Percentiles rank a stretch among this genome's conserved stretches.
phyloP scores from a whole-genome alignment of 352 stramenopile genomes.

The Phytophthora aleatoria region DNA sequence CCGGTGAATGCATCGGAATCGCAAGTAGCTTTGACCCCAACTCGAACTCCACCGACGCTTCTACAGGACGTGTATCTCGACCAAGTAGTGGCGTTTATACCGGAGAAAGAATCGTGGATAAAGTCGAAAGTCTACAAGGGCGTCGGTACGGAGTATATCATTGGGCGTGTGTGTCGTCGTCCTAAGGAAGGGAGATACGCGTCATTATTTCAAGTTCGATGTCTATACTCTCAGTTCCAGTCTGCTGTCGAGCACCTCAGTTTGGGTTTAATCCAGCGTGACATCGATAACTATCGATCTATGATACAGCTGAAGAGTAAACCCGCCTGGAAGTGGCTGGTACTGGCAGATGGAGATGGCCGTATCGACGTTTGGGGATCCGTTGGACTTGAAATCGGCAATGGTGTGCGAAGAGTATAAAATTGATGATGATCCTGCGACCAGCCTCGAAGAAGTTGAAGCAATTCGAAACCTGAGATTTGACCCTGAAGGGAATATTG shows the following conservation, averaged over 20 bases:
- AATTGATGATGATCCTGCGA: no score
- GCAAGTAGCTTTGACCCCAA: no score
- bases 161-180: conserved; percentile 7
- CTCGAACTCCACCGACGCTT: not conserved
- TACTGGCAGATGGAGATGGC: not conserved
- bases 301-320: not conserved
- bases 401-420: not conserved
- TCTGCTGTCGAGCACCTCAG: conserved; percentile 3
- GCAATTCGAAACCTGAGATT: not conserved
- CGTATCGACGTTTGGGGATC: not conserved
- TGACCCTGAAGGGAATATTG: not conserved
- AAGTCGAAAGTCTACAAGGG: not conserved
- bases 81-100: conserved; percentile 3
- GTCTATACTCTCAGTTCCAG: conserved; percentile 11
- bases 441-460: not conserved
- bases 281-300: not conserved
- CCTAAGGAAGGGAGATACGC: not conserved
- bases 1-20: no score
- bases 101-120: conserved; percentile 6
- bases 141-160: conserved; percentile 11
- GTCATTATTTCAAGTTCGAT: conserved; percentile 2
- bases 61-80: conserved; percentile 14
- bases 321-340: not conserved
- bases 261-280: not conserved
- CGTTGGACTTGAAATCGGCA: not conserved